Percentiles rank a stretch among this genome's conserved stretches.
Conservation (phyloP, 2,329 filamentous ascomycete genomes). For the Cercospora janseana region DNA sequence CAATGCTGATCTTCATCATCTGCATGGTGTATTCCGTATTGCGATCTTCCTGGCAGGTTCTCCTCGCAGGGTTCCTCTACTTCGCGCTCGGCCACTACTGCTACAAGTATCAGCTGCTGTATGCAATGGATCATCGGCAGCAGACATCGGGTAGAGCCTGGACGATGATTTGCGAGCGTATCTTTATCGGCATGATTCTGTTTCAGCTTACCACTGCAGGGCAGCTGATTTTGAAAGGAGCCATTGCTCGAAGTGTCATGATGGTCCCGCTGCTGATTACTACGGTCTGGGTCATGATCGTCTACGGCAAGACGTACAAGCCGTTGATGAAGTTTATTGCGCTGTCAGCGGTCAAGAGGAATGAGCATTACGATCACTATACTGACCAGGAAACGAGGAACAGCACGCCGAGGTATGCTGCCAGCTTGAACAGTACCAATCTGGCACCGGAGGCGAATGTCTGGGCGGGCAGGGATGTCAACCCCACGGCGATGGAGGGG, state of each 20-base stretch:
- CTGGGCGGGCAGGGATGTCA: slow-evolving; percentile 32
- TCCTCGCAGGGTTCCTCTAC: slow-evolving; percentile 78
- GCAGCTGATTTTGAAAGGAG: slow-evolving; percentile 71
- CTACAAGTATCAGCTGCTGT: slow-evolving; percentile 96
- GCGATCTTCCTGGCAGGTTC: slow-evolving; percentile 72
- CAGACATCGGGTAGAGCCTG: slow-evolving; percentile 91
- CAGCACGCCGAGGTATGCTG: slow-evolving; percentile 34
- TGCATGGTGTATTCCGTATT: slow-evolving; percentile 93
- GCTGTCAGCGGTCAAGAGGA: slow-evolving; percentile 73
- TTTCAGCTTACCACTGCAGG: slow-evolving; percentile 92
- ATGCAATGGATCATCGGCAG: slow-evolving; percentile 96
- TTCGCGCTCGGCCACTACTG: slow-evolving; percentile 81
- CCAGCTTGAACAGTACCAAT: slow-evolving; percentile 29
- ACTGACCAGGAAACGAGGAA: slow-evolving; percentile 30
- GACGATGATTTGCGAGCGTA: slow-evolving; percentile 93
- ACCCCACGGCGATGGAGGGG: slow-evolving; percentile 4
- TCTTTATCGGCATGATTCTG: slow-evolving; percentile 79
- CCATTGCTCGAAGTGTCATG: slow-evolving; percentile 69
- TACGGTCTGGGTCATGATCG: slow-evolving; percentile 86
- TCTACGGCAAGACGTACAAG: slow-evolving; percentile 76
- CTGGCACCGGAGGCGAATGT: slow-evolving; percentile 42
- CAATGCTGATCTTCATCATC: slow-evolving; percentile 88
- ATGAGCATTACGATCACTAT: slow-evolving; percentile 51
- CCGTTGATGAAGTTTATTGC: slow-evolving; percentile 92
- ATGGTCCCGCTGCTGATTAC: slow-evolving; percentile 73